phyloP scores from a whole-genome alignment of 176 grass and related monocot genomes.

The Carex cristatella region DNA sequence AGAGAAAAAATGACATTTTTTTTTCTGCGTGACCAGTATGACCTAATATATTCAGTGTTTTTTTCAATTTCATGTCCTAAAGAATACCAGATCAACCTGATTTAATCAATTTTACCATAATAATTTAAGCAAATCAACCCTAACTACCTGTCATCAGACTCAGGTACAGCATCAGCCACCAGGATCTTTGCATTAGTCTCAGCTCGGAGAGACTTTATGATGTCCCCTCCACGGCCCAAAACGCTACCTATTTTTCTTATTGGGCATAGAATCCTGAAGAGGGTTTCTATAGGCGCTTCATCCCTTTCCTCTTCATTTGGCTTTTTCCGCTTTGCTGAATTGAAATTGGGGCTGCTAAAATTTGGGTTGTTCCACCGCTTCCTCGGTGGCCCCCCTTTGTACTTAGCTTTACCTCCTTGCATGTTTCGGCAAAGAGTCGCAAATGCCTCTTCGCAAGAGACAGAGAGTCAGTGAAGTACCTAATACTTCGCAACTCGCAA shows the following conservation, averaged over 20 bases:
- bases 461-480: too few species aligned
- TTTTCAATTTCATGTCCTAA: not conserved
- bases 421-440: not conserved
- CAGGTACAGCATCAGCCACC: constrained; percentile 87
- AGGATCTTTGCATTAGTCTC: constrained; percentile 96
- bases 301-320: constrained; percentile 40
- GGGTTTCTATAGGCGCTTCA: constrained; percentile 67
- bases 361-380: not conserved
- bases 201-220: constrained; percentile 80
- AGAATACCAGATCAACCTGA: not conserved
- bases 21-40: not conserved
- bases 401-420: constrained; percentile 3
- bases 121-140: not conserved
- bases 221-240: constrained; percentile 77
- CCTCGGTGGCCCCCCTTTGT: not conserved
- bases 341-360: constrained; percentile 23
- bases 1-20: not conserved
- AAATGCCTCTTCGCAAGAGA: too few species aligned
- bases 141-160: constrained; percentile 68
- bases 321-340: constrained; percentile 66
- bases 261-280: constrained; percentile 87
- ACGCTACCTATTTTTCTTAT: constrained; percentile 87
- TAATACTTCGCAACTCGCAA: too few species aligned
- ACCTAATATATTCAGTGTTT: not conserved
- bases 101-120: not conserved